These are phyloP conservation scores for Xenoacremonium recifei DNA, from an alignment of 2,329 filamentous ascomycete species.

Conservation along the genomic window DNA sequence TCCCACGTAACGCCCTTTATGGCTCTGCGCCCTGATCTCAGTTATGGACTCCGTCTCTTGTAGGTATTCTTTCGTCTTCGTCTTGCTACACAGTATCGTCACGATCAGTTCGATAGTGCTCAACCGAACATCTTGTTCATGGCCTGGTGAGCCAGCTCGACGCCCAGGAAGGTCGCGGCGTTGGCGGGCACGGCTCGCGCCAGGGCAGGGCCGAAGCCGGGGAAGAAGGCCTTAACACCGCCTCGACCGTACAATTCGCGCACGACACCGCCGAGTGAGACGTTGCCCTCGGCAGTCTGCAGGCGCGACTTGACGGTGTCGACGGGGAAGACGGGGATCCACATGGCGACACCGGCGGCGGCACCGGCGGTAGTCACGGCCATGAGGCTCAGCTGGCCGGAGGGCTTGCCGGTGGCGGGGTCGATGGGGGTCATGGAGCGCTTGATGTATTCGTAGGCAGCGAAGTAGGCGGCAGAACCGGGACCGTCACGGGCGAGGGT, in stretches of 20 bases:
- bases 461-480: slow-evolving; percentile 93
- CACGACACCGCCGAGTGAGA: slow-evolving; percentile 77
- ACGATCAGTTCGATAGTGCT: too few relatives aligned
- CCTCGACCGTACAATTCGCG: slow-evolving; percentile 79
- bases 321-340: slow-evolving; percentile 97
- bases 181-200: slow-evolving; percentile 94
- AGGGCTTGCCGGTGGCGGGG: slow-evolving; percentile 66
- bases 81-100: too few relatives aligned
- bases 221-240: slow-evolving; percentile 92
- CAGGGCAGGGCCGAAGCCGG: slow-evolving; percentile 89
- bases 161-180: slow-evolving; percentile 88
- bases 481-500: slow-evolving; percentile 93
- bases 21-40: too few relatives aligned
- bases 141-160: slow-evolving; percentile 78
- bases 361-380: slow-evolving; percentile 87
- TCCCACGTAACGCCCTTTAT: too few relatives aligned
- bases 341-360: slow-evolving; percentile 94
- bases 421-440: slow-evolving; percentile 80
- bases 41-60: too few relatives aligned
- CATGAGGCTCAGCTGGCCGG: slow-evolving; percentile 74
- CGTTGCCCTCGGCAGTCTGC: slow-evolving; percentile 85
- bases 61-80: slow-evolving; percentile 1
- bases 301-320: slow-evolving; percentile 94
- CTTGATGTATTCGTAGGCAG: slow-evolving; percentile 96
- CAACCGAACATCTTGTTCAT: slow-evolving; percentile 72